Percentiles rank a stretch among this genome's conserved stretches.
These are phyloP conservation scores for Tulasnella sp. DNA, from an alignment of 768 basidiomycete species.

Conservation along the genomic window DNA sequence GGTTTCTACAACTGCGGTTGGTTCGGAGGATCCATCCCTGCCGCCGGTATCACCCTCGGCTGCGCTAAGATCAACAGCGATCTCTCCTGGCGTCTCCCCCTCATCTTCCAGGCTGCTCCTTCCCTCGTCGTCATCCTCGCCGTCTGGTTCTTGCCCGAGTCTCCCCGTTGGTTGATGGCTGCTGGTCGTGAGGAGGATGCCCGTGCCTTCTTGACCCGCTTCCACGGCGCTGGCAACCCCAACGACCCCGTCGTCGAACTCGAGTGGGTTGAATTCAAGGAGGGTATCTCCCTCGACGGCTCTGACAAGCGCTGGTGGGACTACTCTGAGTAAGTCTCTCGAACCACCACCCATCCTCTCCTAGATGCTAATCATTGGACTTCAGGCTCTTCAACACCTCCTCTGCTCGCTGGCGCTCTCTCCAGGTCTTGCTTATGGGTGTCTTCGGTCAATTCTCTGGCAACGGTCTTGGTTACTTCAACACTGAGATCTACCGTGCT, in stretches of 20 bases:
- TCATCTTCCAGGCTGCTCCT: conserved; percentile 42
- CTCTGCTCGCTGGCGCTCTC: conserved; percentile 36
- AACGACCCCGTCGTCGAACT: conserved; percentile 40
- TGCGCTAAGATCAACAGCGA: conserved; percentile 27
- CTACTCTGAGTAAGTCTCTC: conserved; percentile 32
- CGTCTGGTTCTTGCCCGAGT: conserved; percentile 29
- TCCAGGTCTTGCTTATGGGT: conserved; percentile 41
- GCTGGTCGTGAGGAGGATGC: conserved; percentile 40
- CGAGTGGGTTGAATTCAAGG: conserved; percentile 43
- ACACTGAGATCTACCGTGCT: conserved; percentile 22
- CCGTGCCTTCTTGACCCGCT: conserved; percentile 36
- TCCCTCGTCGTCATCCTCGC: conserved; percentile 27
- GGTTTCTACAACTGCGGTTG: conserved; percentile 33
- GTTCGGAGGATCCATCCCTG: conserved; percentile 17
- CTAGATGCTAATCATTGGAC: neutral
- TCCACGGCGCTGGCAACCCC: conserved; percentile 41
- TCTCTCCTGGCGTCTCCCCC: conserved; percentile 40
- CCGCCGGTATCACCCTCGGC: conserved; percentile 19
- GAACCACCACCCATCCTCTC: neutral
- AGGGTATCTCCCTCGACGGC: conserved; percentile 37
- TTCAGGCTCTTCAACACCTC: conserved; percentile 29
- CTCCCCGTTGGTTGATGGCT: conserved; percentile 44
- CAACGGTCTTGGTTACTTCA: conserved; percentile 39
- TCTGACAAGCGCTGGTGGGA: conserved; percentile 49
- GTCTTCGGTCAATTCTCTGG: conserved; percentile 49